phyloP scores from a whole-genome alignment of 495 filamentous ascomycete species.

The Talaromyces thailandensis region DNA sequence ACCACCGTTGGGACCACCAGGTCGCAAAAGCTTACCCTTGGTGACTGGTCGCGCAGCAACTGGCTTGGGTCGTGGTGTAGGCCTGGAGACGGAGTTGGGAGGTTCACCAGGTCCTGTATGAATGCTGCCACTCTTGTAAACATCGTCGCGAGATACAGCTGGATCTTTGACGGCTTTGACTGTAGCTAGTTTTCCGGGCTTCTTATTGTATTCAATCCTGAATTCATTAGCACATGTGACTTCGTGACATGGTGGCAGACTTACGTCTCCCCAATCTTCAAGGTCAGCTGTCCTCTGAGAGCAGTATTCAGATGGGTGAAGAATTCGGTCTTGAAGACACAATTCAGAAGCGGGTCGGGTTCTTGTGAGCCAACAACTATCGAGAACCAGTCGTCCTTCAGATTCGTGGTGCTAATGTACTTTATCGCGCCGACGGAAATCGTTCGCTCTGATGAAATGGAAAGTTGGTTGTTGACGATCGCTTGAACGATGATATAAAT shows the following conservation, averaged over 20 bases:
- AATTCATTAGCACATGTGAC: constrained; percentile 15
- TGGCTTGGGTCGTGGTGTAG: constrained; percentile 76
- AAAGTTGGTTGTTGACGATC: constrained; percentile 70
- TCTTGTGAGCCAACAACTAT: constrained; percentile 85
- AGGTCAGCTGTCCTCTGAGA: constrained; percentile 67
- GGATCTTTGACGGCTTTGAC: constrained; percentile 90
- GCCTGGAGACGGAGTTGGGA: constrained; percentile 70
- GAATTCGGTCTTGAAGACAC: constrained; percentile 94
- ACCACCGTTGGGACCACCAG: constrained; percentile 76
- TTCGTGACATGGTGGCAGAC: constrained; percentile 8
- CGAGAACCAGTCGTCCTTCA: constrained; percentile 95
- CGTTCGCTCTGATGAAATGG: constrained; percentile 71
- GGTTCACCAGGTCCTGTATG: constrained; percentile 82
- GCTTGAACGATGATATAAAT: constrained; percentile 83
- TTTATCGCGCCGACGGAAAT: constrained; percentile 82
- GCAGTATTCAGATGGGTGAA: constrained; percentile 77
- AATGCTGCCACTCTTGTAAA: constrained; percentile 88
- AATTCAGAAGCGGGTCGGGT: constrained; percentile 83
- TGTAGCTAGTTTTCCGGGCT: constrained; percentile 80
- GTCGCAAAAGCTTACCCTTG: constrained; percentile 74
- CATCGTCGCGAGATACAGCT: constrained; percentile 56
- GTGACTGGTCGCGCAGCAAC: constrained; percentile 85
- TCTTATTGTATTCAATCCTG: constrained; percentile 93
- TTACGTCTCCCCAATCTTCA: constrained; percentile 68
- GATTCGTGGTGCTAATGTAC: constrained; percentile 65